Percentiles rank a stretch among this genome's conserved stretches.
Evolutionary conservation across 805 yeast species (phyloP).

Genomic region (Saccharomycopsis vini): DNA sequence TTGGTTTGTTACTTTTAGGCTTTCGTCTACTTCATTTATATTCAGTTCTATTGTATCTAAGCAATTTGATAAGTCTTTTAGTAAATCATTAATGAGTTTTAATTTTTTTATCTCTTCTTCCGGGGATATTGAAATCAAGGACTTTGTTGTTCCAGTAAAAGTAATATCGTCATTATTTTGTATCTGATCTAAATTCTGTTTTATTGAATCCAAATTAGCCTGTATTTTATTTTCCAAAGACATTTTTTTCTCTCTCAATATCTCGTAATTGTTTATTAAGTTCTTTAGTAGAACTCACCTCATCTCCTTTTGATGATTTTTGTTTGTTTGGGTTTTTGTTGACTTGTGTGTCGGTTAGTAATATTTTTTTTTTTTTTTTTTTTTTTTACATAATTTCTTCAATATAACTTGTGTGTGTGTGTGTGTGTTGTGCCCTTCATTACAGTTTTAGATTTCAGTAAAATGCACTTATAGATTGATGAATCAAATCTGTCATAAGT

Average conservation of each 20-base stretch:
- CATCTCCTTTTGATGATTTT: too few relatives aligned
- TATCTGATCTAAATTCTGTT: not conserved
- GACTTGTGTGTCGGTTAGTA: too few relatives aligned
- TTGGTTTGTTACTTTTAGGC: constrained; percentile 14
- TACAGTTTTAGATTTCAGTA: not conserved
- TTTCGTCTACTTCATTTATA: constrained; percentile 13
- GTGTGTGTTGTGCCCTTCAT: not conserved
- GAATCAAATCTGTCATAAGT: too few relatives aligned
- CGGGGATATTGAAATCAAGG: too few relatives aligned
- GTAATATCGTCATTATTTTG: constrained; percentile 3
- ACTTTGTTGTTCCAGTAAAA: not conserved
- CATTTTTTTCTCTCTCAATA: too few relatives aligned
- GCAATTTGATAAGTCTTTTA: not conserved
- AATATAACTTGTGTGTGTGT: not conserved
- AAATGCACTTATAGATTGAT: not conserved
- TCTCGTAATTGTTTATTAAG: too few relatives aligned
- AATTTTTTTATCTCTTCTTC: not conserved
- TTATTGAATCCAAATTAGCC: not conserved
- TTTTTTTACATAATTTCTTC: too few relatives aligned
- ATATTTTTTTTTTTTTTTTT: not conserved
- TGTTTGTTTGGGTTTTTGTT: too few relatives aligned
- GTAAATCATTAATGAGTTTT: not conserved
- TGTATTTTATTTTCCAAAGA: not conserved
- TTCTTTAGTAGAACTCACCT: too few relatives aligned
- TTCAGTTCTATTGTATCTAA: constrained; percentile 1